Evolutionary conservation across 106 monocot species (phyloP), one percentile per base, ranked within the genome.

Genomic region (Apostasia ramifera): DNA sequence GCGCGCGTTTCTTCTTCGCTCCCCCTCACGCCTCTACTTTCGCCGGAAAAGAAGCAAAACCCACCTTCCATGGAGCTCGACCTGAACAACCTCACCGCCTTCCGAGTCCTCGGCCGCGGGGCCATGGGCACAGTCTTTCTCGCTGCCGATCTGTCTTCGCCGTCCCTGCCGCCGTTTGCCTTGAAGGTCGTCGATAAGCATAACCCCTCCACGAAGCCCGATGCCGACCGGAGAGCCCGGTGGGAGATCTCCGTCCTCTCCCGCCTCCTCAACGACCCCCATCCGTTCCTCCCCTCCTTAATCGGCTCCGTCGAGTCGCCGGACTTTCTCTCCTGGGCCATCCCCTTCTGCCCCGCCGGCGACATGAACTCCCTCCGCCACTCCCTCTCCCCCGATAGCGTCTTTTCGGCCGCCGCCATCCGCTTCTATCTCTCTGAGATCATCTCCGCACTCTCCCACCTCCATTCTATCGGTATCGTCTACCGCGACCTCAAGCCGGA

Each of bases 401-500:
- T 83, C 52, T 85, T 95, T 76, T 92, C 95, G 55, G 52, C 78
- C 38, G 39, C 88, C 69, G 81, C 95, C 70, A 78, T 89, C 54
- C 81, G 84, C 57, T 95, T 95, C 82, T 95, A 95, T 78, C 74
- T 83, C 57, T 76, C 91, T 72, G 92, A 95, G 74, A 42, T 89
- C 75, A 80, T 89, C 66, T 41, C 74, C 70, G 91, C 91, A 40
- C 66, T 95, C 47, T 67, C 82, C 50, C 84, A 89, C 76, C 84
- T 95, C 75, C 91, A 95, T 69, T 79, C 82, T 44, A 71, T 86
- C 59, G 66, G 74, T 59, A 82, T 95, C 71, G 92, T 74, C 51
- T 95, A 86, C 72, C 85, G 95, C 47, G 95, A 95, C 64, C 81
- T 95, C 62, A 95, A 95, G 78, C 95, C 95, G 9, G 95, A 95